Base-by-base conservation (phyloP, 2,329 filamentous ascomycete species). In the Claviceps digitariae region DNA sequence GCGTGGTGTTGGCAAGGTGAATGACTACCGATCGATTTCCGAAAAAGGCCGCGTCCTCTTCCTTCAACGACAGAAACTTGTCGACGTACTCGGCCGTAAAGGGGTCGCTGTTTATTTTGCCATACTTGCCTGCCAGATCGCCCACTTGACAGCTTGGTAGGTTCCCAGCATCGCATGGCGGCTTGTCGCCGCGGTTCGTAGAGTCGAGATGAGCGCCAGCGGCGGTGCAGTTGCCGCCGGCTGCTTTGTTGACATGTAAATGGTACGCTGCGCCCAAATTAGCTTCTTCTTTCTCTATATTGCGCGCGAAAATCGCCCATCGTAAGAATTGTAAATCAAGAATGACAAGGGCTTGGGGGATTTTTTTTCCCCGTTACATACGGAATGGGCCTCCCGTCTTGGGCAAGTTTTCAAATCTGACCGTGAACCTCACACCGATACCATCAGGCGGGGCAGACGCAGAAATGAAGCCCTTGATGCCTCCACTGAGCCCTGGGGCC, bases 121-220 rank as follows among this genome's bases (percentile, higher is more conserved):
- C 85, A 62, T 84, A 73, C 71, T 91, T 91, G 63, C 87, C 87
- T 59, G 79, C 77, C 53, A 90, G 72, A 65, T 91, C 87, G 58
- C 87, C 87, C 10, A 86, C 79, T 67, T 91, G 81, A 71, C 87
- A 93, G 12, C 79, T 82, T 56, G 77, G 67, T 10, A 82, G 82
- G 10, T 70, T 63, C 12, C 64, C 60, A 13, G 69, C 44, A 62
- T 89, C 73, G 68, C 87, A 91, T 5, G 75, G 60, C 6, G 81
- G 73, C 2, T 68, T 68, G 62, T 88, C 80, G 57, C 80, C 81
- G 49, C 84, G 82, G 52, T 74, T 64, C 66, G 75, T 86, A 23
- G 87, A 86, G 62, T 90, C 85, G 15, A 89, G 76, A 63, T 91
- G 87, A 3, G 72, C 78, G 2, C 79, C 72, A 1, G 87, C 83